These are phyloP conservation scores for Singerocomus rubriflavus DNA, from an alignment of 1,284 basidiomycete genomes.

Conservation along the genomic window DNA sequence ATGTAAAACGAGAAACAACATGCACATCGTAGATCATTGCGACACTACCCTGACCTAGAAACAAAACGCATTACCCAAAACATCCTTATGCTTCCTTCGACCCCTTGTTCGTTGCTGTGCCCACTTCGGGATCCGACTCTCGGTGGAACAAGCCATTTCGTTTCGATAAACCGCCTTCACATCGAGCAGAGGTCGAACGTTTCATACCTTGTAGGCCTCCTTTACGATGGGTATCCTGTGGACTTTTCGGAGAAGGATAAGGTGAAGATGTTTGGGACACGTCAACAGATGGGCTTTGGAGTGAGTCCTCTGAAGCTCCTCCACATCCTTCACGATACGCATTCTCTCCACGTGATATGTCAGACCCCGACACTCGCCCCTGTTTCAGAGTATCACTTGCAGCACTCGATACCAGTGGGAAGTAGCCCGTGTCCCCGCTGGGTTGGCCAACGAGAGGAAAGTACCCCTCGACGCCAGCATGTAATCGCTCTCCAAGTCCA, in stretches of 20 bases:
- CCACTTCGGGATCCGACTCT: constrained; percentile 33
- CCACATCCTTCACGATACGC: constrained; percentile 1
- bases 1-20: constrained; percentile 1
- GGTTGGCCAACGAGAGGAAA: constrained; percentile 39
- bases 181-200: constrained; percentile 30
- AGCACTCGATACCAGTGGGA: constrained; percentile 41
- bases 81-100: constrained; percentile 52
- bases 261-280: constrained; percentile 13
- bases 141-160: constrained; percentile 32
- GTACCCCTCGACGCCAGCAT: constrained; percentile 35
- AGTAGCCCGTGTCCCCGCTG: constrained; percentile 34
- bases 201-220: constrained; percentile 24
- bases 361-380: constrained; percentile 8
- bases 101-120: constrained; percentile 21
- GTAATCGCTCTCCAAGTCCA: constrained; percentile 14
- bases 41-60: constrained; percentile 1
- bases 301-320: constrained; percentile 5
- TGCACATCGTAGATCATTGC: constrained; percentile 5
- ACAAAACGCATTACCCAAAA: constrained; percentile 16
- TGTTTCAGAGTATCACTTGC: constrained; percentile 43
- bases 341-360: constrained; percentile 5
- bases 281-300: constrained; percentile 9
- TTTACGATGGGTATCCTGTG: constrained; percentile 14
- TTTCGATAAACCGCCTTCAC: constrained; percentile 26
- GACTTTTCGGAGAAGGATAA: constrained; percentile 9